Base-by-base conservation (phyloP, 345 rosid genomes). In the Barbarea vulgaris region DNA sequence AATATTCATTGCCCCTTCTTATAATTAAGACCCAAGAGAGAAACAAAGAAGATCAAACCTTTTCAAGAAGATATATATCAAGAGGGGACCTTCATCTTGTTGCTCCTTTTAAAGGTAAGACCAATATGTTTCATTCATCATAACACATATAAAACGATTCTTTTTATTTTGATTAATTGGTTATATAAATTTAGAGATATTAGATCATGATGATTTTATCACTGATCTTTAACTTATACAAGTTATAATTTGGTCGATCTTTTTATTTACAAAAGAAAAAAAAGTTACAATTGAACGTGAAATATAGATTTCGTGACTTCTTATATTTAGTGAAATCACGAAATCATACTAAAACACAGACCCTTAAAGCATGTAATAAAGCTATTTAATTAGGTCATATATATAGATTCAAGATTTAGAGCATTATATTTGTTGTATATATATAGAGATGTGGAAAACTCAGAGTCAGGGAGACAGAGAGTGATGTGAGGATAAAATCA, bases 381-480 rank as follows among this genome's bases (percentile, higher is more conserved):
- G 48, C 17, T 19, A 27, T 48, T n/a, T 25, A 30, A 17, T 24
- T 27, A 46, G 70, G 48, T 69, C 27, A 54, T 44, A 46, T 5
- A 22, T 69, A 54, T 44, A 46, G 7, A 22, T 69, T 68, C 9
- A 69, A 42, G n/a, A 61, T 22, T 30, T 12, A 24, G 7, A 53
- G 17, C 10, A 74, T 41, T 41, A 52, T 4, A 15, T 15, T 11
- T 52, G 15, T 51, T 59, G 53, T 67, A 21, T 28, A 41, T n/a
- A n/a, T n/a, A n/a, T n/a, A n/a, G n/a, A n/a, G 27, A 67, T 69
- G 64, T 30, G 18, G 27, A 53, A 39, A 53, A 33, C 31, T 63
- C 42, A 69, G 39, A 68, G 64, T 61, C 48, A 61, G 64, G 30
- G 69, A 76, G 75, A 53, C 64, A 69, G 52, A 76, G 75, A 76